Conservation (phyloP, 495 filamentous ascomycete species). For the Stereocaulon alpinum region DNA sequence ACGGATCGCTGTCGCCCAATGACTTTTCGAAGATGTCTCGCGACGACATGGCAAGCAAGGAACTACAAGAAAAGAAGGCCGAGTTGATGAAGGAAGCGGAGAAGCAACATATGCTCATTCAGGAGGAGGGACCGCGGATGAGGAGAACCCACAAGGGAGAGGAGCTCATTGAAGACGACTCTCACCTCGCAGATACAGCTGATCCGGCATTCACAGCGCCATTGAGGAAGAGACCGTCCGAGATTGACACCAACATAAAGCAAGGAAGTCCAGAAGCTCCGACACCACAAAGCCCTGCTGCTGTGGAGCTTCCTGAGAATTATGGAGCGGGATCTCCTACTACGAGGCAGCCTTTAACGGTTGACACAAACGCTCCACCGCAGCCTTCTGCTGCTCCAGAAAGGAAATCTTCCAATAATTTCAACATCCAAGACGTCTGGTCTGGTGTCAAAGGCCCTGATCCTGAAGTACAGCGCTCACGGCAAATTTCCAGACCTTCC, state of each 20-base stretch:
- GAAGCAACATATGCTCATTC: slow-evolving; percentile 74
- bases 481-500: slow-evolving; percentile 35
- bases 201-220: slow-evolving; percentile 42
- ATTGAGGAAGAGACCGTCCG: slow-evolving; percentile 30
- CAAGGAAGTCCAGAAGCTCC: slow-evolving; percentile 27
- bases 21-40: slow-evolving; percentile 72
- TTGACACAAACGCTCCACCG: slow-evolving; percentile 37
- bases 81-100: slow-evolving; percentile 69
- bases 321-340: slow-evolving; percentile 24
- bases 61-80: slow-evolving; percentile 69
- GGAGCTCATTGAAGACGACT: slow-evolving; percentile 69
- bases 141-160: slow-evolving; percentile 92
- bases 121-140: slow-evolving; percentile 74
- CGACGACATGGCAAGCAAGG: slow-evolving; percentile 84
- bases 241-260: slow-evolving; percentile 31
- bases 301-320: slow-evolving; percentile 23
- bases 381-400: slow-evolving; percentile 26
- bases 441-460: slow-evolving; percentile 51
- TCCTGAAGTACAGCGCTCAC: slow-evolving; percentile 25
- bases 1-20: slow-evolving; percentile 54
- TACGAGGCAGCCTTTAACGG: slow-evolving; percentile 31
- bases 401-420: slow-evolving; percentile 37
- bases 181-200: slow-evolving; percentile 30
- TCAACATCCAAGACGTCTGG: slow-evolving; percentile 65
- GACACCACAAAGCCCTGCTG: slow-evolving; percentile 26